Evolutionary conservation across 1,139 yeast species (phyloP).

Genomic region (Oligophagozyma castellii): DNA sequence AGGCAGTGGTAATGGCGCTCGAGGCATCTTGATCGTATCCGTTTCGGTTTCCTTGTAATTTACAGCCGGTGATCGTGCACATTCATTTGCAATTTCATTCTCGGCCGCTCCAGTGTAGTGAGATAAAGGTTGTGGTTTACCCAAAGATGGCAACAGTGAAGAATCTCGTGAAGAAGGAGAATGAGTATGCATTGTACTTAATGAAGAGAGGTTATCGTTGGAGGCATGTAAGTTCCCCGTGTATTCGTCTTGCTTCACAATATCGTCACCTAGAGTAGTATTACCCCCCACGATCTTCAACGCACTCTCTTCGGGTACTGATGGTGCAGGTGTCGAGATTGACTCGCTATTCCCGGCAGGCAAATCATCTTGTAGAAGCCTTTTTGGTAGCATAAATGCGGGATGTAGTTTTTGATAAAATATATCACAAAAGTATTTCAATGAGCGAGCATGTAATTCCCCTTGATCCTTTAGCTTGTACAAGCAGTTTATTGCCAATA

Average conservation of each 20-base stretch:
- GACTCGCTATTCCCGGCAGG: slow-evolving; percentile 6
- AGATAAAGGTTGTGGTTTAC: too few relatives aligned
- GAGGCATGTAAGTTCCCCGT: not conserved
- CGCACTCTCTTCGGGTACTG: not conserved
- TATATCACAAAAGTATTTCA: slow-evolving; percentile 16
- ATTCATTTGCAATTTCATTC: not conserved
- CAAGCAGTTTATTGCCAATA: slow-evolving; percentile 20
- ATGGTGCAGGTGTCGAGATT: slow-evolving; percentile 1
- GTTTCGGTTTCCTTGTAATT: too few relatives aligned
- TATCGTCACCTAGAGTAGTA: not conserved
- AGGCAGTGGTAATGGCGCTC: not conserved
- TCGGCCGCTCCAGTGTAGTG: not conserved
- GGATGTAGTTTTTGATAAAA: slow-evolving; percentile 15
- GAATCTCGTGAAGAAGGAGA: too few relatives aligned
- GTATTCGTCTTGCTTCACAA: not conserved
- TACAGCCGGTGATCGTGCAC: too few relatives aligned
- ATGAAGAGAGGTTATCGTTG: not conserved
- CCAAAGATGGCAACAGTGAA: too few relatives aligned
- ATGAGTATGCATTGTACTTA: not conserved
- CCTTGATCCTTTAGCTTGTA: slow-evolving; percentile 10
- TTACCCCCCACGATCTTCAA: not conserved
- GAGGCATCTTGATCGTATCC: not conserved
- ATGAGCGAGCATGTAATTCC: slow-evolving; percentile 3
- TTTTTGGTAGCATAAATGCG: slow-evolving; percentile 18
- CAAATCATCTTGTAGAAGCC: slow-evolving; percentile 15